Percentiles rank a stretch among this genome's conserved stretches.
Evolutionary conservation across 768 basidiomycete species (phyloP).

Genomic region (Leccinum imitatum): DNA sequence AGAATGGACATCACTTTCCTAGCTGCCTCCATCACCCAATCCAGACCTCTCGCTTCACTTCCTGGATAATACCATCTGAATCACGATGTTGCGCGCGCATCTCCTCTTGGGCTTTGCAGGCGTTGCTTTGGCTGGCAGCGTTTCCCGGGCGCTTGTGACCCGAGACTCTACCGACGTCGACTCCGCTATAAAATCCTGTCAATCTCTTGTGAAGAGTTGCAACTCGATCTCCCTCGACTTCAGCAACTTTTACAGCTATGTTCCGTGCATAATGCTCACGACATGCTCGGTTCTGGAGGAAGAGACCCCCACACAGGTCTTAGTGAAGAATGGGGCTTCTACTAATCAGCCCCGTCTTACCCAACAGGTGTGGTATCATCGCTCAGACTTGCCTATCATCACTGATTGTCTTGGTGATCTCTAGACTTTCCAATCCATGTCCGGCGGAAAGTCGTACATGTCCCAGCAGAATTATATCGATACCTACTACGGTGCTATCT

Average conservation of each 20-base stretch:
- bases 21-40: background rate
- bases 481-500: slow-evolving; percentile 21
- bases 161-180: slow-evolving; percentile 7
- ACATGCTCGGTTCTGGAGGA: slow-evolving; percentile 3
- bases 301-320: slow-evolving; percentile 8
- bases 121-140: slow-evolving; percentile 1
- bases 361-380: slow-evolving; percentile 9
- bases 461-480: slow-evolving; percentile 25
- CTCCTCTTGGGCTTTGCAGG: slow-evolving; percentile 5
- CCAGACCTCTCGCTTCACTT: background rate
- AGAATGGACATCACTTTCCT: background rate
- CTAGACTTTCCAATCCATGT: slow-evolving; percentile 20
- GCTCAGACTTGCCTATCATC: background rate
- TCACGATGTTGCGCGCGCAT: slow-evolving; percentile 1
- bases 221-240: slow-evolving; percentile 19
- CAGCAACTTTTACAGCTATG: slow-evolving; percentile 20
- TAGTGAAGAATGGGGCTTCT: slow-evolving; percentile 11
- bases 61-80: background rate
- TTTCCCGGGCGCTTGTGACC: slow-evolving; percentile 8
- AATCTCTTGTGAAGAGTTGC: slow-evolving; percentile 21
- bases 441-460: slow-evolving; percentile 22
- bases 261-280: slow-evolving; percentile 22
- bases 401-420: background rate
- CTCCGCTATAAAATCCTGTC: slow-evolving; percentile 6
- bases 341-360: slow-evolving; percentile 18